Evolutionary conservation across 768 basidiomycete species (phyloP), one percentile per base, ranked within the genome.

Genomic region (Agaricus blazei): DNA sequence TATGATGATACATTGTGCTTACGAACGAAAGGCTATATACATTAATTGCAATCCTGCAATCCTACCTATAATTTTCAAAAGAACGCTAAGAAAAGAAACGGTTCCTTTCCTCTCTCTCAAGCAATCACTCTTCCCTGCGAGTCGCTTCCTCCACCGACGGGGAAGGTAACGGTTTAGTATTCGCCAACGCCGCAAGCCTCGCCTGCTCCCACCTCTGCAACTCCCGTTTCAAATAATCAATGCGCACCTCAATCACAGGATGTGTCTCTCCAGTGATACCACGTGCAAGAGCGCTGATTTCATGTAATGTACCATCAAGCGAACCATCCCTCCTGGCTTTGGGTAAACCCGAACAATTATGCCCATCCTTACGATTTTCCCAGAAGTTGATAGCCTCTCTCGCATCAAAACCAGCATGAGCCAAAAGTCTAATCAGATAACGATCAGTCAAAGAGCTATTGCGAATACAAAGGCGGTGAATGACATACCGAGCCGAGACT

Each of bases 361-460:
- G 68, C 31, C 68, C 63, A 24, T 74, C 71, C 24, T 74, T 68
- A 45, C 84, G 76, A 41, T 72, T 68, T 64, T 92, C 84, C 91
- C 95, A 98, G 67, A 97, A 96, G 12, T 71, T 74, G 43, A 94
- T 77, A 6, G 96, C 90, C 45, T 76, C 74, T 36, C 87, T 82
- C 2, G 95, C 90, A 70, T 97, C 92, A 64, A 89, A 98, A 4
- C 93, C 92, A 0, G 95, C 88, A 65, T 93, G 82, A 0, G 95
- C 93, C 36, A 99, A 82, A n/a, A 99, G 74, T 58, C 94, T 94
- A 38, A 36, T 28, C 43, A 37, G 36, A 56, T 23, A 52, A 44
- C 43, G 4, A 52, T 44, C 26, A 47, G 40, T n/a, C 45, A 6
- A 19, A 19, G 19, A 19, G 19, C 19, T 3, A 0, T 3, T 31